Evolutionary conservation across 345 rosid genomes (phyloP).

Genomic region (Aquilaria malaccensis): DNA sequence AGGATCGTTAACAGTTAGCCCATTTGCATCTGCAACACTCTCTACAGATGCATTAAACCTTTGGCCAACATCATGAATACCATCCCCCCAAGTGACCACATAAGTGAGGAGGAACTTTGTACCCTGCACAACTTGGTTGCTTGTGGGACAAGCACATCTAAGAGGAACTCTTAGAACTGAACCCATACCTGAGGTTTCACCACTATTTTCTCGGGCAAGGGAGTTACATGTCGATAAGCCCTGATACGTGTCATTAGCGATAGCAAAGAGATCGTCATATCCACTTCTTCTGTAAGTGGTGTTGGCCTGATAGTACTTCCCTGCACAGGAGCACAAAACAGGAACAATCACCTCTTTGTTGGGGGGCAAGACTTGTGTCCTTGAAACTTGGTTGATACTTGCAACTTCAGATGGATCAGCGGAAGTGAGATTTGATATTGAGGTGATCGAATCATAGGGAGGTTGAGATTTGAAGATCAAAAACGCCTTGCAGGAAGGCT

Average conservation of each 20-base stretch:
- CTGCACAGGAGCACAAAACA: constrained; percentile 30
- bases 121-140: constrained; percentile 26
- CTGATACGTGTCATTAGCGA: constrained; percentile 24
- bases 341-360: constrained; percentile 35
- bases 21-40: constrained; percentile 32
- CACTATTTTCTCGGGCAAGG: constrained; percentile 20
- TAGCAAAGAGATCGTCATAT: constrained; percentile 15
- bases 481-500: constrained; percentile 20
- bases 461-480: constrained; percentile 27
- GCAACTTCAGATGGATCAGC: constrained; percentile 30
- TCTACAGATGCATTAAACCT: constrained; percentile 28
- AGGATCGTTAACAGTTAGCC: constrained; percentile 15
- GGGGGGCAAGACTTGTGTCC: constrained; percentile 10
- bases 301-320: constrained; percentile 34
- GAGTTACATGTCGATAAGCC: constrained; percentile 32
- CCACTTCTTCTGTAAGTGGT: constrained; percentile 22
- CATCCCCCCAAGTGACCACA: constrained; percentile 25
- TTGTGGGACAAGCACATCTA: constrained; percentile 35
- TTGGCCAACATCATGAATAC: constrained; percentile 17
- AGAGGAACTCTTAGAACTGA: constrained; percentile 23
- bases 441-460: constrained; percentile 24
- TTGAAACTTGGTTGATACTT: constrained; percentile 23
- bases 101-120: constrained; percentile 34
- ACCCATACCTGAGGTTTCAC: constrained; percentile 14
- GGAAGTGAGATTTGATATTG: constrained; percentile 29